Percentiles rank a stretch among this genome's conserved stretches.
phyloP scores from a whole-genome alignment of 306 rosid genomes.

The Castanospermum australe region DNA sequence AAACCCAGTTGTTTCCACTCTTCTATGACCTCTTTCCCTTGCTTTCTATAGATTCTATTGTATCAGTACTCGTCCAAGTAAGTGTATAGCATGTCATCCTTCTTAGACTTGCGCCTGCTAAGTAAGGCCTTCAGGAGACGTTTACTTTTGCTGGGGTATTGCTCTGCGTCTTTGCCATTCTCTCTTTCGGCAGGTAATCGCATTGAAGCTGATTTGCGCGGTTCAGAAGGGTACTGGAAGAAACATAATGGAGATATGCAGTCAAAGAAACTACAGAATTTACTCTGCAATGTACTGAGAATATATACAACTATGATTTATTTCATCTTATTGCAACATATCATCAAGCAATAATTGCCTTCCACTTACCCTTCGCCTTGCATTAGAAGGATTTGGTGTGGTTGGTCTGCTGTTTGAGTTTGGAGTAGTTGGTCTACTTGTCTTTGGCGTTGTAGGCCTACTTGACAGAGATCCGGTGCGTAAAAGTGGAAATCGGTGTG shows the following conservation, averaged over 20 bases:
- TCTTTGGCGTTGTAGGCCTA: slow-evolving; percentile 56
- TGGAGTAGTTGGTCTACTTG: slow-evolving; percentile 63
- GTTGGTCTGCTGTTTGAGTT: slow-evolving; percentile 65
- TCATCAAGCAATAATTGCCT: background rate
- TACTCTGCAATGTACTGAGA: background rate
- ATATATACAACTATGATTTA: background rate
- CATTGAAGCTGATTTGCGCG: slow-evolving; percentile 84
- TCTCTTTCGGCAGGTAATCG: slow-evolving; percentile 63
- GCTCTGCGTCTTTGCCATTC: slow-evolving; percentile 54
- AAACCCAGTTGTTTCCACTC: slow-evolving; percentile 15
- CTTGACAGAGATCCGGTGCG: slow-evolving; percentile 79
- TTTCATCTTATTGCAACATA: background rate
- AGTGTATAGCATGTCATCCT: slow-evolving; percentile 68
- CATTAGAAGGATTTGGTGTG: slow-evolving; percentile 62
- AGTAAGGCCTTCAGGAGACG: slow-evolving; percentile 78
- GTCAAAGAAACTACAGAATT: background rate
- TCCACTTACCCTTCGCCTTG: slow-evolving; percentile 58
- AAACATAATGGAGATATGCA: background rate
- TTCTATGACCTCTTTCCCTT: slow-evolving; percentile 27
- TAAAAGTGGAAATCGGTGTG: slow-evolving; percentile 74
- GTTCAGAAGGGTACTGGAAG: slow-evolving; percentile 67
- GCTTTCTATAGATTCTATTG: background rate
- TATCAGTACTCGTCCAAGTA: slow-evolving; percentile 79
- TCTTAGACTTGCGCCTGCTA: slow-evolving; percentile 77
- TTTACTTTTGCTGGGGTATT: slow-evolving; percentile 69